Base-by-base conservation (phyloP, 2,329 filamentous ascomycete genomes). In the Lachnellula cervina region DNA sequence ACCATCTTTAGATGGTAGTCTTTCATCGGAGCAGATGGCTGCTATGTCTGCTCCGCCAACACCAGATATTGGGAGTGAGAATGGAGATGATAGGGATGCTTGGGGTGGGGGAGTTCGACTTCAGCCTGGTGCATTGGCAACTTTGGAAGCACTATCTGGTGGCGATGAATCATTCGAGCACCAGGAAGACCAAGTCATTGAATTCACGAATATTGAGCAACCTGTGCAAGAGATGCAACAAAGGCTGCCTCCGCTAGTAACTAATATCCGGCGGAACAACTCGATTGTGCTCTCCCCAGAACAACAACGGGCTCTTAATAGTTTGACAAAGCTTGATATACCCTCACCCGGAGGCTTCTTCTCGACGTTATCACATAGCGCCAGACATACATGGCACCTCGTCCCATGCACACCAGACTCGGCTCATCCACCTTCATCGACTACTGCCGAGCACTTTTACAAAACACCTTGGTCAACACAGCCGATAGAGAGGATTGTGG, bases 341-440 rank as follows among this genome's bases (percentile, higher is more conserved):
- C 93, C 92, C 5, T 97, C 93, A 0, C 93, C 93, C 0, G 88
- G 90, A 25, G 90, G 88, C 0, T 97, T 97, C 77, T 97, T 97
- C 72, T 89, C 89, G 2, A 90, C 88, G 0, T 80, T 97, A 28
- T 89, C 88, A 38, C 83, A 87, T 3, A 81, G 83, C 52, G 84
- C 87, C 38, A 84, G 91, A 51, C 84, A 86, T 66, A 94, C 92
- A 13, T 97, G 93, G 93, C 84, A 90, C 66, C 75, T 86, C 57
- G 77, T 80, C 11, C 74, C 74, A 28, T 74, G 72, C 62, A 77
- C 79, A 19, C 78, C 80, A 13, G 78, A 82, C 7, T 80, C 79
- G 17, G 68, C 77, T 60, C 73, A 75, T 3, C 83, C 84, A 0
- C 91, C 91, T 1, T 93, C 90, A 0, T 96, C 93, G 1, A 90